These are phyloP conservation scores for Schizophyllum commune DNA, from an alignment of 1,284 basidiomycete species.

Conservation along the genomic window DNA sequence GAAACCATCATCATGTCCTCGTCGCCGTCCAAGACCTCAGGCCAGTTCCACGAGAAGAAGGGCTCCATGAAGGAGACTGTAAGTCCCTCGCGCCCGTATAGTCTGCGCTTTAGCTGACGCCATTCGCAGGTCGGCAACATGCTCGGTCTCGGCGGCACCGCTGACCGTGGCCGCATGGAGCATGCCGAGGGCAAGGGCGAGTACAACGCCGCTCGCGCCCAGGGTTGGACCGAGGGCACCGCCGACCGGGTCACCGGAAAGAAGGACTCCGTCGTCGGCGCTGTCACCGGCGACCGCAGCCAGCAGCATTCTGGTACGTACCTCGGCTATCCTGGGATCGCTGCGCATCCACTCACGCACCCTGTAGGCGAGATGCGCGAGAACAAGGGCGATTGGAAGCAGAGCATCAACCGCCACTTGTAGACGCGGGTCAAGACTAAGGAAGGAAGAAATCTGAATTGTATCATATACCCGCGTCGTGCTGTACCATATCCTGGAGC, in stretches of 20 bases:
- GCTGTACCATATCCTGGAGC: background rate
- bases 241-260: conserved; percentile 52
- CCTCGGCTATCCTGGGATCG: background rate
- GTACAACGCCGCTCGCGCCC: conserved; percentile 40
- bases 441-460: background rate
- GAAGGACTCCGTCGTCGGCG: conserved; percentile 57
- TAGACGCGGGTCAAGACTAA: background rate
- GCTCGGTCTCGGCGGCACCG: background rate
- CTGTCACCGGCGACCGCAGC: conserved; percentile 30
- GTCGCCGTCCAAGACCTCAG: background rate
- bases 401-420: background rate
- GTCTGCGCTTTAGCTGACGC: too few relatives aligned
- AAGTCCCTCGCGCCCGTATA: background rate
- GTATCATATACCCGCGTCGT: background rate
- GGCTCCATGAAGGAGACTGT: background rate
- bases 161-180: background rate
- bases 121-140: background rate
- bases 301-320: conserved; percentile 9
- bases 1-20: background rate
- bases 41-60: background rate
- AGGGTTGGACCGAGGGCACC: conserved; percentile 48
- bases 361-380: background rate
- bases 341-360: background rate
- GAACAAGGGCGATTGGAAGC: background rate
- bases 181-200: conserved; percentile 42